Percentiles rank a stretch among this genome's conserved stretches.
These are phyloP conservation scores for Limonomyces culmigenus DNA, from an alignment of 1,284 basidiomycete species.

Conservation along the genomic window DNA sequence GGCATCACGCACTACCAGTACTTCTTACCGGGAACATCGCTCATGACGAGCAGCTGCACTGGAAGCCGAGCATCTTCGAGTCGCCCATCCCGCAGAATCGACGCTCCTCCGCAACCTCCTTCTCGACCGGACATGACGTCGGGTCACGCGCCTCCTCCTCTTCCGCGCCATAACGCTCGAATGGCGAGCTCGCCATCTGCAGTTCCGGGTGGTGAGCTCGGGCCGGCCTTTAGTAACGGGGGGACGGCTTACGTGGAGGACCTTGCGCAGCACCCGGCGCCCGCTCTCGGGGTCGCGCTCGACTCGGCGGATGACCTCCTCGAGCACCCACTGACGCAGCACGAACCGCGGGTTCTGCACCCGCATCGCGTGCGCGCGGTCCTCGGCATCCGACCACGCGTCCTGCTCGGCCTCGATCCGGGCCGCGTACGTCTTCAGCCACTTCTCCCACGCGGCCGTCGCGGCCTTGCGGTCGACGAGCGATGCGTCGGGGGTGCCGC, in stretches of 20 bases:
- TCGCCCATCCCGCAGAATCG: constrained; percentile 68
- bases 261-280: constrained; percentile 49
- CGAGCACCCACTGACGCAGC: constrained; percentile 83
- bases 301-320: constrained; percentile 68
- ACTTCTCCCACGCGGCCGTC: constrained; percentile 33
- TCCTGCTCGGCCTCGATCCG: constrained; percentile 40
- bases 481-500: constrained; percentile 25
- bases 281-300: constrained; percentile 44
- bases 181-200: constrained; percentile 71
- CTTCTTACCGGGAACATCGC: too few species aligned
- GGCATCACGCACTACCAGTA: too few species aligned
- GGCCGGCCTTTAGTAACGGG: neutral
- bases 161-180: constrained; percentile 66
- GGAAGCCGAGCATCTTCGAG: constrained; percentile 69
- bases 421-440: constrained; percentile 52
- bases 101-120: constrained; percentile 55
- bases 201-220: neutral
- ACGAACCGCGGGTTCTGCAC: constrained; percentile 75
- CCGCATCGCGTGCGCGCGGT: constrained; percentile 28
- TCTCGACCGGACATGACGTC: constrained; percentile 29
- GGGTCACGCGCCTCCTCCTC: constrained; percentile 14
- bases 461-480: constrained; percentile 25
- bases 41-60: constrained; percentile 84
- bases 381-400: constrained; percentile 17
- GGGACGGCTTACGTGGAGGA: constrained; percentile 38